Base-by-base conservation (phyloP, 2,329 filamentous ascomycete species). In the Penicillium sp. region DNA sequence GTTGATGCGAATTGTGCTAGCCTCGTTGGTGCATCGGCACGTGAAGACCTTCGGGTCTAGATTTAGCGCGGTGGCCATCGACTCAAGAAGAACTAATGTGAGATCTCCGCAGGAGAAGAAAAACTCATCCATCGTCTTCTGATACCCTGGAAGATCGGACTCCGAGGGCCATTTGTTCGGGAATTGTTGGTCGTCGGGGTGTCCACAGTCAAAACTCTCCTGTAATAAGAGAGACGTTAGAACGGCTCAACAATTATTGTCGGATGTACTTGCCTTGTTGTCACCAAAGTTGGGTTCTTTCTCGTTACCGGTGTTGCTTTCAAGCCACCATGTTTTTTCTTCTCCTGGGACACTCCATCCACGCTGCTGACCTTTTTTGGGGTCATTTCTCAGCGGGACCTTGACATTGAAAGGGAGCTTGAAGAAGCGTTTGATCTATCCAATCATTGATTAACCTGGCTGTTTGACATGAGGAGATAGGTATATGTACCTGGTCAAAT, bases 1-100 rank as follows among this genome's bases (percentile, higher is more conserved):
- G 21, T 58, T 60, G 33, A 60, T 48, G 26, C 60, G 58, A 19
- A 62, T 29, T 7, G 45, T 45, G 48, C 55, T 61, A 43, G 55
- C 58, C 8, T 51, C 47, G 31, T 49, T 45, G 19, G 25, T 51
- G 53, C 50, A 59, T 4, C 33, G 46, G 1, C 23, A 29, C n/a
- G 29, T 27, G 49, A 54, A 51, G 4, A 45, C 44, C 19, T 23
- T 37, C 4, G 56, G 46, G 47, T 42, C 39, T 19, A 52, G 42
- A 19, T 31, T 44, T 42, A 54, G 46, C 7, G 42, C 51, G 16
- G 42, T 31, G 5, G 46, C 51, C 37, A 58, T 50, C 25, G 39
- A 42, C 39, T 42, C 39, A 9, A 42, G 39, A 6, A 42, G 39
- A 11, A 43, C 56, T 51, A 55, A 29, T 29, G 46, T 58, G 42